Base-by-base conservation (phyloP, 495 filamentous ascomycete genomes). In the Xylaria venustula region DNA sequence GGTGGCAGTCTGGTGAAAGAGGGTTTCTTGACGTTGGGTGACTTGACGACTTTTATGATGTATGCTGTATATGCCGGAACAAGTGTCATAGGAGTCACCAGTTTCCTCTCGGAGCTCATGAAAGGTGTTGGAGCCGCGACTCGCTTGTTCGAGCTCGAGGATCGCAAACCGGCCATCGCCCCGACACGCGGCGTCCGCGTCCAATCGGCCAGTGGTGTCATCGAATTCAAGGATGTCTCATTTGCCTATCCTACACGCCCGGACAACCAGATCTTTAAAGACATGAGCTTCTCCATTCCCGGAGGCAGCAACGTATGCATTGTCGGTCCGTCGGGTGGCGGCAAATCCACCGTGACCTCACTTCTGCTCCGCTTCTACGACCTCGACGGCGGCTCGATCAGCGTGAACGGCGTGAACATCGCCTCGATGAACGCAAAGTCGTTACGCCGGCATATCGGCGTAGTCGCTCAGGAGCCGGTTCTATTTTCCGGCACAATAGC, bases 101-200 rank as follows among this genome's bases (percentile, higher is more conserved):
- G 88, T 65, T 98, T 98, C 77, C 97, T 96, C 78, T 96, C 92
- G 9, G 94, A 98, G 72, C 83, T 98, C 19, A 98, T 97, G 94
- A 98, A 98, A 70, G 95, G 95, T 40, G 94, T 97, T 22, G 94
- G 94, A 65, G 94, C 94, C 37, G 95, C 94, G 12, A 93, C 88
- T 67, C 90, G 94, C 25, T 81, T 98, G 7, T 98, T 98, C 70
- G 94, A 98, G 70, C 81, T 98, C 5, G 93, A 98, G 73, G 94
- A 98, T 75, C 89, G 94, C 60, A 83, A 95, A 44, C 88, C 92
- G 0, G 88, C 85, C 2, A 97, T 98, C 54, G 87, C 85, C 12
- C 84, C 92, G 2, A 98, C 94, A 1, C 84, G 87, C 36, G 94
- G 94, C 55, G 65, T 79, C 19, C 86, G 86, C 56, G 90, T 98